Evolutionary conservation across 352 stramenopile species (phyloP), one percentile per base, ranked within the genome.

Genomic region (Globisporangium carolinianum): DNA sequence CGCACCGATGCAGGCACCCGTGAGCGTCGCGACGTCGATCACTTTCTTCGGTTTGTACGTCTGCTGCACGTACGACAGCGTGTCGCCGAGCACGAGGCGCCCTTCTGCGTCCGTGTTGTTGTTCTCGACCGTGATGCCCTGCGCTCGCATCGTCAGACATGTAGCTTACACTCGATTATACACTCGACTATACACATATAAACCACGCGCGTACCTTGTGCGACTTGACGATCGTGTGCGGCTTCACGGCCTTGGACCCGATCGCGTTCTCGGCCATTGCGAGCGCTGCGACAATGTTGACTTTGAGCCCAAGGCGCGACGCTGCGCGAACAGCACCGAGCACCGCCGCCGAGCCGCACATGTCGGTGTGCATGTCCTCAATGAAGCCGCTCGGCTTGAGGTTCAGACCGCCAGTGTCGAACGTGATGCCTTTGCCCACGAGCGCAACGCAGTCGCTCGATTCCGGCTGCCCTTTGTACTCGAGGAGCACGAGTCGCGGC

Each of bases 321-420:
- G 82, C 82, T 2, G 84, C 84, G 52, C 84, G 80, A 35, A 94
- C 67, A 41, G 87, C 77, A 24, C 87, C 86, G 52, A 97, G 71
- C 36, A 95, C 87, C 43, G 87, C 86, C 18, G 89, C 89, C 5
- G 83, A 94, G 43, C 89, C 89, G 53, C 89, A 95, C 86, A 96
- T 96, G 69, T 97, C 89, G 5, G 87, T 91, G 66, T 97, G 89
- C 89, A 97, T 97, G 58, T 95, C 81, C 58, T 96, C 88, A 11
- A 97, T 97, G 63, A 72, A 75, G 46, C 90, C 79, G 11, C 87
- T 94, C 0, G 89, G 87, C 75, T 98, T 98, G 47, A 98, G 73
- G 75, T 98, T 97, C 57, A 98, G 74, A 12, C 94, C 94, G n/a
- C 94, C 94, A 0, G 92, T 97, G 70, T 98, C 94, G 60, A 98